A percentile compares a stretch with the other conserved stretches of the same genome.
phyloP scores from a whole-genome alignment of 345 rosid species.

The Brassica incana region DNA sequence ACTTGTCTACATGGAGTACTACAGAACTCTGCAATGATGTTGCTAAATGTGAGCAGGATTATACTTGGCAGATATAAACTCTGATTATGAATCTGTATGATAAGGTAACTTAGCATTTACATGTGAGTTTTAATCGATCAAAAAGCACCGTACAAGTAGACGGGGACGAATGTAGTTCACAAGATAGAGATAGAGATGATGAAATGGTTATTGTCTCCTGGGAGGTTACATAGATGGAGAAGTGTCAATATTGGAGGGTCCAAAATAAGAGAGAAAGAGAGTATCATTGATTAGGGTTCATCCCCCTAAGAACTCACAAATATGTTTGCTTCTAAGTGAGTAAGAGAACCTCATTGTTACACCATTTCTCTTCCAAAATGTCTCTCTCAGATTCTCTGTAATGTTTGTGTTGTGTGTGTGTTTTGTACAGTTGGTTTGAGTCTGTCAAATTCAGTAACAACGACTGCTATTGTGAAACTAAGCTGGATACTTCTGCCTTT shows the following conservation, averaged over 20 bases:
- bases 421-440: slow-evolving; percentile 25
- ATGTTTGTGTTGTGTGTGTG: slow-evolving; percentile 36
- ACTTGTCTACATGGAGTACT: background rate
- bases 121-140: background rate
- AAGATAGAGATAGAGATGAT: slow-evolving; percentile 33
- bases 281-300: slow-evolving; percentile 39
- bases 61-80: background rate
- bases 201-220: slow-evolving; percentile 29
- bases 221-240: slow-evolving; percentile 36
- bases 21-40: background rate
- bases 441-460: slow-evolving; percentile 23
- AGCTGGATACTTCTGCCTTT: slow-evolving; percentile 30
- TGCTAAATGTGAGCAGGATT: slow-evolving; percentile 5
- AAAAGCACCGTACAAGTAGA: slow-evolving; percentile 17
- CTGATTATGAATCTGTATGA: background rate
- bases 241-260: slow-evolving; percentile 38
- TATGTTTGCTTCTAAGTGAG: slow-evolving; percentile 23
- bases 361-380: slow-evolving; percentile 32
- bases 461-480: slow-evolving; percentile 29
- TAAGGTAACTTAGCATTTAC: background rate
- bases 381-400: slow-evolving; percentile 39
- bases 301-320: slow-evolving; percentile 31
- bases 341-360: slow-evolving; percentile 39
- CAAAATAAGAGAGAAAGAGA: slow-evolving; percentile 22
- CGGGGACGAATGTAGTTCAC: slow-evolving; percentile 31